Base-by-base conservation (phyloP, 2,329 filamentous ascomycete genomes). In the Byssothecium circinans region DNA sequence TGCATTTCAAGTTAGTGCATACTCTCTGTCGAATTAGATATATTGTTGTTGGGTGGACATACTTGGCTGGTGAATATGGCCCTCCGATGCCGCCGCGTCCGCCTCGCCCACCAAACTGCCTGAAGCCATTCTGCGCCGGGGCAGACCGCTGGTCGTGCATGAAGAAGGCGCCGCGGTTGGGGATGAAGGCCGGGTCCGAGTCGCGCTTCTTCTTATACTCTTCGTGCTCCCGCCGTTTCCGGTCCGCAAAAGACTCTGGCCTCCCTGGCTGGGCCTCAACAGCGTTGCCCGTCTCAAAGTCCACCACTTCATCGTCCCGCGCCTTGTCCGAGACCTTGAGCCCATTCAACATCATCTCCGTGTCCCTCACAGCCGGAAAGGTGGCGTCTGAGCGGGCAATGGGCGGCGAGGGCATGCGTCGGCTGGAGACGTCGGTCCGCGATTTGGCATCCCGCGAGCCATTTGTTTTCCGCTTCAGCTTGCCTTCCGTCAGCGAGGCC, bases 101-200 rank as follows among this genome's bases (percentile, higher is more conserved):
- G 52, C 81, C 76, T 30, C 83, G 85, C 71, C 86, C 80, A 25
- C 81, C 81, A 35, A 56, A 51, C 11, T 85, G 82, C 47, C 88
- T 80, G 71, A 92, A 90, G 43, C 87, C 87, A 71, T 91, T 92
- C 43, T 85, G 81, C 56, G 85, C 83, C 36, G 86, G 82, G n/a
- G 87, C 87, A 46, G 87, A 83, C 53, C 90, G 83, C 64, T 94
- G 89, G 68, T 97, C 94, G 71, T 97, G 92, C 83, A 97, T 91
- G 76, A 96, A 97, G 78, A 97, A 97, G 53, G 89, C 87, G 49
- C 94, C 94, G 57, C 92, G 81, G 65, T 95, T 96, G 44, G 94
- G 92, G 45, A 96, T 92, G 73, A 96, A 96, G 10, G 91, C 85
- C 29, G 92, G 92, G 69, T 96, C 90, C 60, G 89, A 85, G 67